Conservation (phyloP, 805 yeast genomes). For the Saccharomycopsis capsularis region DNA sequence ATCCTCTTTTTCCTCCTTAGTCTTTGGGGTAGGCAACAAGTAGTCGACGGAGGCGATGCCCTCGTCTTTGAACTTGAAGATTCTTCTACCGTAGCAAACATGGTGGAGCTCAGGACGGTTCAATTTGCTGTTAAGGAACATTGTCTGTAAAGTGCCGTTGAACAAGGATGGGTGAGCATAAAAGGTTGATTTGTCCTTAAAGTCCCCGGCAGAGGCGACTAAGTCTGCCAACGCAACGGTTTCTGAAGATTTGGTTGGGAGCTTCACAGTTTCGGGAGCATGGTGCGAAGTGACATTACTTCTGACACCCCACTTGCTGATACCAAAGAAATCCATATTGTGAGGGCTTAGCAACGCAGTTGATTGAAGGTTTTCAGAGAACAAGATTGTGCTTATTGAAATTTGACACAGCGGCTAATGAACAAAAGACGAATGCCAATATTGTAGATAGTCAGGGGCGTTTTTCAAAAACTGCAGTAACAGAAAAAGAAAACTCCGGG, state of each 20-base stretch:
- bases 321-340: conserved; percentile 13
- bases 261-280: conserved; percentile 31
- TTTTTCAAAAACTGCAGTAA: no score
- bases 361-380: no score
- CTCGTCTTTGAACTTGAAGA: conserved; percentile 52
- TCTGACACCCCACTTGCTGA: conserved; percentile 28
- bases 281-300: conserved; percentile 29
- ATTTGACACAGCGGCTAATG: no score
- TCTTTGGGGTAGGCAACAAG: conserved; percentile 38
- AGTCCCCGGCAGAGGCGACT: conserved; percentile 28
- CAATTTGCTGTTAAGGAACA: conserved; percentile 50
- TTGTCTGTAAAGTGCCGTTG: conserved; percentile 74
- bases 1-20: conserved; percentile 29
- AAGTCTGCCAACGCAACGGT: conserved; percentile 25
- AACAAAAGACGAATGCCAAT: no score
- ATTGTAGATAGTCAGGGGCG: no score
- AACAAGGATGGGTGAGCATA: conserved; percentile 53
- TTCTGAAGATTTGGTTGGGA: conserved; percentile 25
- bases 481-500: no score
- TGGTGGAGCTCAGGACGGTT: conserved; percentile 44
- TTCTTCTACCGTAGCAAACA: conserved; percentile 69
- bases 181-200: conserved; percentile 42
- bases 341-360: no score
- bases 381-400: no score
- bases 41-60: conserved; percentile 73